Evolutionary conservation across 2,329 filamentous ascomycete species (phyloP).

Genomic region (Penicillium sp.): DNA sequence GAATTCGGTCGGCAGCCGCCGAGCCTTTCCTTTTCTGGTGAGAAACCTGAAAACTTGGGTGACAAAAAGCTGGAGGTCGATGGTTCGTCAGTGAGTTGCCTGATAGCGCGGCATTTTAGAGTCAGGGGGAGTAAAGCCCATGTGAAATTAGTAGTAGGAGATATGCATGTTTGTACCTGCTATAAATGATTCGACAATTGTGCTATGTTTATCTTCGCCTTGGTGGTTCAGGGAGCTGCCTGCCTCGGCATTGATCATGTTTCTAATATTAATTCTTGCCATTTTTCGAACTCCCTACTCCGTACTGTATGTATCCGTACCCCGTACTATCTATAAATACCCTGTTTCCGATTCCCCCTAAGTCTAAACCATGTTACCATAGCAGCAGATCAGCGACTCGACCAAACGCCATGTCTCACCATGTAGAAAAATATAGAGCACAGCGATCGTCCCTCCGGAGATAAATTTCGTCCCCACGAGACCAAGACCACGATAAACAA

Average conservation of each 20-base stretch:
- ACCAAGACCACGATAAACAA: background rate
- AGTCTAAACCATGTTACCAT: background rate
- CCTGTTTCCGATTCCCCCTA: background rate
- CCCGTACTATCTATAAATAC: conserved; percentile 6
- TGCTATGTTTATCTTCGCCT: background rate
- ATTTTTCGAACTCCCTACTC: too few relatives aligned
- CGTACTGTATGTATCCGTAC: background rate
- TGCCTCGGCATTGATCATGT: background rate
- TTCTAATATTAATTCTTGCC: background rate
- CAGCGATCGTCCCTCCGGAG: background rate
- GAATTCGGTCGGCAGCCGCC: conserved; percentile 12
- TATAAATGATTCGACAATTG: too few relatives aligned
- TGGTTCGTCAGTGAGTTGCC: conserved; percentile 1
- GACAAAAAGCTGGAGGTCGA: background rate
- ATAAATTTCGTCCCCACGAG: background rate
- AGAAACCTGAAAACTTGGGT: conserved; percentile 2
- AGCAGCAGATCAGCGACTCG: conserved; percentile 14
- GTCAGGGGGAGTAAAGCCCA: background rate
- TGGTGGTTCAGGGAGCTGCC: background rate
- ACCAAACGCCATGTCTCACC: conserved; percentile 26
- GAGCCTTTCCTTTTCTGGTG: conserved; percentile 2
- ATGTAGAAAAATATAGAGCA: background rate
- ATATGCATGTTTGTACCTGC: background rate
- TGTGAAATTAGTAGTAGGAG: background rate
- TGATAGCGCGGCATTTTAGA: background rate